Evolutionary conservation across 2,329 filamentous ascomycete genomes (phyloP).

Genomic region (Fusarium duplospermum): DNA sequence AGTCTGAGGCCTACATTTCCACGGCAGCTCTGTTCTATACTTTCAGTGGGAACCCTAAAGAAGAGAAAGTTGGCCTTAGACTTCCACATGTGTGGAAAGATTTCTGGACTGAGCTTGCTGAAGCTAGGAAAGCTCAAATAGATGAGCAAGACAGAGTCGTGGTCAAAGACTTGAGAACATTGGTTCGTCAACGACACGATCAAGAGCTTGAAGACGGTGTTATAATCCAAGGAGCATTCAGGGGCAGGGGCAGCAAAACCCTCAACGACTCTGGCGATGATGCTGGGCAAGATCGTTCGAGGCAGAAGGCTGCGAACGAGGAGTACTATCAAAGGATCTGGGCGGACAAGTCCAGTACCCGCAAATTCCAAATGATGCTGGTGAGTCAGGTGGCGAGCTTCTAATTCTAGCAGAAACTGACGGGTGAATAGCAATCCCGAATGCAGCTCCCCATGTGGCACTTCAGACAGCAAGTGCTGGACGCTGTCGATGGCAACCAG

Average conservation of each 20-base stretch:
- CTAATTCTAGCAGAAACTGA: slow-evolving; percentile 15
- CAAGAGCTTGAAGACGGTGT: slow-evolving; percentile 80
- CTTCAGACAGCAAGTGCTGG: slow-evolving; percentile 82
- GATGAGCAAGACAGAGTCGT: slow-evolving; percentile 77
- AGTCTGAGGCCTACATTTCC: slow-evolving; percentile 89
- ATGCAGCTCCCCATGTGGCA: slow-evolving; percentile 90
- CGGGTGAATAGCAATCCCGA: slow-evolving; percentile 63
- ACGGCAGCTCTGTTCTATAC: slow-evolving; percentile 85
- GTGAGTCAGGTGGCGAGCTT: slow-evolving; percentile 50
- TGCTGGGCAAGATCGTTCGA: slow-evolving; percentile 57
- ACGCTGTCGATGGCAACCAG: slow-evolving; percentile 81
- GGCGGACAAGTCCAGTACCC: slow-evolving; percentile 66
- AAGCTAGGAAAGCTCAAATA: slow-evolving; percentile 74
- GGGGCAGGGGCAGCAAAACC: slow-evolving; percentile 65
- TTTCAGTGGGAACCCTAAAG: slow-evolving; percentile 80
- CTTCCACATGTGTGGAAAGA: slow-evolving; percentile 86
- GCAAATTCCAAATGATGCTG: slow-evolving; percentile 83
- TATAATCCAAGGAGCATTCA: slow-evolving; percentile 81
- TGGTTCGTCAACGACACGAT: slow-evolving; percentile 76
- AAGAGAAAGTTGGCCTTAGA: slow-evolving; percentile 85
- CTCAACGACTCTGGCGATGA: slow-evolving; percentile 63
- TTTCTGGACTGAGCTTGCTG: slow-evolving; percentile 83
- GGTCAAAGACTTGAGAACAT: slow-evolving; percentile 74
- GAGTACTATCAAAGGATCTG: slow-evolving; percentile 69
- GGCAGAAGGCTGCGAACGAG: slow-evolving; percentile 52